Conservation (phyloP, 2,329 filamentous ascomycete genomes). For the Cercospora nicotianae region DNA sequence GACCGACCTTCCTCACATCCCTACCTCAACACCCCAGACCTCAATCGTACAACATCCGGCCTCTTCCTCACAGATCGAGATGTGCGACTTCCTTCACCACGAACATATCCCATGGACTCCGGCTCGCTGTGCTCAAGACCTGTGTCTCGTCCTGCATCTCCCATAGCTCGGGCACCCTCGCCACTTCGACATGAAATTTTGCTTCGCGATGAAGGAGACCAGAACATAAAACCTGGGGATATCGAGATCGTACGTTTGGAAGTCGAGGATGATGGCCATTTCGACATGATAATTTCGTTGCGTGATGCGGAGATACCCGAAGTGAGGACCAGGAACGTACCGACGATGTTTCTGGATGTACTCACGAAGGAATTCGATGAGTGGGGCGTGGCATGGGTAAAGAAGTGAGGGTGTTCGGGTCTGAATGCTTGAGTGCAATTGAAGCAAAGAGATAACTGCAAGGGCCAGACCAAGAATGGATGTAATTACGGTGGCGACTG, state of each 20-base stretch:
- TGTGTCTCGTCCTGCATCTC: background rate
- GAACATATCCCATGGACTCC: background rate
- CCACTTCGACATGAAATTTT: conserved; percentile 1
- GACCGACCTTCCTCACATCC: background rate
- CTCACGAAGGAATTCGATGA: background rate
- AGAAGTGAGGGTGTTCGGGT: background rate
- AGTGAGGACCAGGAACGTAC: background rate
- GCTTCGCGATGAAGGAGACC: background rate
- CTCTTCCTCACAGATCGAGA: conserved; percentile 5
- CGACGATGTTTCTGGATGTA: background rate
- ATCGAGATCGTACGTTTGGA: background rate
- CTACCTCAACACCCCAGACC: background rate
- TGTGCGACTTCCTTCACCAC: background rate
- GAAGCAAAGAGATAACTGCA: background rate
- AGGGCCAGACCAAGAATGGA: background rate
- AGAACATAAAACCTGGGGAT: background rate
- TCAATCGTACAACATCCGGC: background rate
- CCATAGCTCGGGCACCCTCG: background rate
- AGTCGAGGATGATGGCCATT: background rate
- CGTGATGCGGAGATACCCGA: background rate
- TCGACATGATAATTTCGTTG: background rate
- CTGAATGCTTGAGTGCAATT: background rate
- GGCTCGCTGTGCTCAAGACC: background rate
- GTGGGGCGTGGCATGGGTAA: background rate
- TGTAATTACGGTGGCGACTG: background rate